Conservation (phyloP, 768 basidiomycete genomes). For the Xanthoconium stramineum region DNA sequence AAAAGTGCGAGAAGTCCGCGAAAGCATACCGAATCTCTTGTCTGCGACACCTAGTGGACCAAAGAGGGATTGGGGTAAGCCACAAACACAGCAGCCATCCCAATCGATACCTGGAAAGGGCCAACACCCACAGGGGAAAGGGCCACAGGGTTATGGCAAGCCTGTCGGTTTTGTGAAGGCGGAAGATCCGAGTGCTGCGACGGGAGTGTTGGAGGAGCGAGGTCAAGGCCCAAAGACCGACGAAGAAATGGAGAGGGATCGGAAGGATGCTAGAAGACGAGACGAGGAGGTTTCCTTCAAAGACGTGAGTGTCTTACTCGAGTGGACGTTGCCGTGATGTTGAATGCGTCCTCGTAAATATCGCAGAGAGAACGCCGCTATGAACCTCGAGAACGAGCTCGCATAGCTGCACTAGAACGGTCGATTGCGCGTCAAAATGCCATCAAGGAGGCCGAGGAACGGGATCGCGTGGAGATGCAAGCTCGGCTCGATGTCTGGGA, state of each 20-base stretch:
- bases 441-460: conserved; percentile 73
- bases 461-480: conserved; percentile 76
- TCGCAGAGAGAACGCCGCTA: conserved; percentile 88
- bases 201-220: conserved; percentile 34
- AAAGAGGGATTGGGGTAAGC: conserved; percentile 79
- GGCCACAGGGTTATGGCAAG: conserved; percentile 73
- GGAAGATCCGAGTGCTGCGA: conserved; percentile 44
- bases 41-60: conserved; percentile 61
- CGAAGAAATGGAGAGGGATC: conserved; percentile 81
- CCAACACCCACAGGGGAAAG: conserved; percentile 55
- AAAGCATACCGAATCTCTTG: conserved; percentile 47
- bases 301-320: conserved; percentile 57
- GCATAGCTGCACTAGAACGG: conserved; percentile 75
- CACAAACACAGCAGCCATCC: conserved; percentile 34
- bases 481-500: conserved; percentile 86
- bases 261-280: conserved; percentile 68
- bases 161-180: conserved; percentile 83
- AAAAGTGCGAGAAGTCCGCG: conserved; percentile 76
- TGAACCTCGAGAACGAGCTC: conserved; percentile 81
- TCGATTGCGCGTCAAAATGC: conserved; percentile 69
- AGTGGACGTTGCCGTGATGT: neutral
- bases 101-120: conserved; percentile 35
- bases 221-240: conserved; percentile 63
- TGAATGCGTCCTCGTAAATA: conserved; percentile 2
- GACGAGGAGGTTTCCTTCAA: conserved; percentile 84